Evolutionary conservation across 2,329 filamentous ascomycete species (phyloP).

Genomic region (Colletotrichum simmondsii): DNA sequence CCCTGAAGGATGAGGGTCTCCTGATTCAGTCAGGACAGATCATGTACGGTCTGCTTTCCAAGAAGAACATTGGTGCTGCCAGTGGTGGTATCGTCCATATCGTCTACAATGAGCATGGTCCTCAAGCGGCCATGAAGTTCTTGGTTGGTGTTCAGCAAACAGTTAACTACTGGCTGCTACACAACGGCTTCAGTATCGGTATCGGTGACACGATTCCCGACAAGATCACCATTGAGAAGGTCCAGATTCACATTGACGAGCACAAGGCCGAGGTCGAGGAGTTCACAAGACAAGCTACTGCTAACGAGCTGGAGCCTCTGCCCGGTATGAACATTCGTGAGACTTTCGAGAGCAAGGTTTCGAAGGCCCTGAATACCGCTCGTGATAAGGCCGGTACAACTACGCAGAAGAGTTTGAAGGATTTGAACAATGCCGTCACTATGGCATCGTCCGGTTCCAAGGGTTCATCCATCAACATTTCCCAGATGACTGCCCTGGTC

Average conservation of each 20-base stretch:
- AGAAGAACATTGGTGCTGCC: conserved; percentile 93
- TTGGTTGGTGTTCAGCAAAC: conserved; percentile 96
- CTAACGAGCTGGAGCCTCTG: conserved; percentile 88
- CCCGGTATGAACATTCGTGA: conserved; percentile 99
- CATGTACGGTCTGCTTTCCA: conserved; percentile 89
- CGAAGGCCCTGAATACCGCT: conserved; percentile 91
- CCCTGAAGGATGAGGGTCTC: conserved; percentile 80
- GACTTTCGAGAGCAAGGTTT: conserved; percentile 97
- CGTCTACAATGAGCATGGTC: conserved; percentile 94
- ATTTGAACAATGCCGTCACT: conserved; percentile 94
- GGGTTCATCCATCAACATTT: conserved; percentile 99
- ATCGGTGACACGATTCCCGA: conserved; percentile 98
- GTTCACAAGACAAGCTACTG: conserved; percentile 82
- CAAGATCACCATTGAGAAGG: conserved; percentile 82
- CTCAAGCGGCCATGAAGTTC: conserved; percentile 88
- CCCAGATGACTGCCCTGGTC: conserved; percentile 98
- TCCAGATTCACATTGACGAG: conserved; percentile 82
- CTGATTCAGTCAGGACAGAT: conserved; percentile 89
- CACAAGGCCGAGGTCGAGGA: conserved; percentile 85
- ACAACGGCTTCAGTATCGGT: conserved; percentile 97
- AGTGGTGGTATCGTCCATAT: conserved; percentile 94
- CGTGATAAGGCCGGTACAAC: conserved; percentile 96
- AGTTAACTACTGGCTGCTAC: conserved; percentile 96
- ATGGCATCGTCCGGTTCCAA: conserved; percentile 98
- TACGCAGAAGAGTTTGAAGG: conserved; percentile 92